Evolutionary conservation across 2,329 filamentous ascomycete genomes (phyloP).

Genomic region (Pseudocercospora crystallina): DNA sequence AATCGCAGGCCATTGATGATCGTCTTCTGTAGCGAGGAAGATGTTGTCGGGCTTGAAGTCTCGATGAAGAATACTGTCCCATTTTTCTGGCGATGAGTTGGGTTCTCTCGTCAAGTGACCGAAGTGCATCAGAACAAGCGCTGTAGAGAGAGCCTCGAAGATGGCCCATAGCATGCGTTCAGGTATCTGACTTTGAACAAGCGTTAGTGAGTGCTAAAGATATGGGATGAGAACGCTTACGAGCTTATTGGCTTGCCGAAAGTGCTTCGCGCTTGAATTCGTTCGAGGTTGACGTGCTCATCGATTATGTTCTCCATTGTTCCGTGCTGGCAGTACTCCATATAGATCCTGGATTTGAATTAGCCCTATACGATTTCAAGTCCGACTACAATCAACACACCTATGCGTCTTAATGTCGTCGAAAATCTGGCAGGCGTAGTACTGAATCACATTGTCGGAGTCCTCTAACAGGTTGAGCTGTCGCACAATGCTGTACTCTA

Average conservation of each 20-base stretch:
- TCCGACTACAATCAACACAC: no score
- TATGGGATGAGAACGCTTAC: no score
- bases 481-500: not conserved
- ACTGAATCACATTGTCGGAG: slow-evolving; percentile 1
- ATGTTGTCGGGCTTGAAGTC: slow-evolving; percentile 16
- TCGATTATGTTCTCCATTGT: not conserved
- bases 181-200: no score
- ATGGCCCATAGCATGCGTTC: slow-evolving; percentile 9
- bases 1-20: slow-evolving; percentile 3
- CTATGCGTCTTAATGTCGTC: not conserved
- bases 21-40: slow-evolving; percentile 3
- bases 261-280: no score
- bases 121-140: slow-evolving; percentile 6
- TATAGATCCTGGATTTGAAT: not conserved
- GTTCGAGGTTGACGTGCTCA: not conserved
- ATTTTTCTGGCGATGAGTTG: not conserved
- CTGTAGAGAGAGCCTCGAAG: slow-evolving; percentile 9
- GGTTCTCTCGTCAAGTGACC: not conserved
- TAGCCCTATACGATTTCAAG: no score
- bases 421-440: not conserved
- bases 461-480: not conserved
- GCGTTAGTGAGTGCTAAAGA: no score
- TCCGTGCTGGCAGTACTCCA: slow-evolving; percentile 1
- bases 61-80: slow-evolving; percentile 1
- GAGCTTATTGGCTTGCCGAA: no score